phyloP scores from a whole-genome alignment of 768 basidiomycete genomes.

The Suillus bovinus region DNA sequence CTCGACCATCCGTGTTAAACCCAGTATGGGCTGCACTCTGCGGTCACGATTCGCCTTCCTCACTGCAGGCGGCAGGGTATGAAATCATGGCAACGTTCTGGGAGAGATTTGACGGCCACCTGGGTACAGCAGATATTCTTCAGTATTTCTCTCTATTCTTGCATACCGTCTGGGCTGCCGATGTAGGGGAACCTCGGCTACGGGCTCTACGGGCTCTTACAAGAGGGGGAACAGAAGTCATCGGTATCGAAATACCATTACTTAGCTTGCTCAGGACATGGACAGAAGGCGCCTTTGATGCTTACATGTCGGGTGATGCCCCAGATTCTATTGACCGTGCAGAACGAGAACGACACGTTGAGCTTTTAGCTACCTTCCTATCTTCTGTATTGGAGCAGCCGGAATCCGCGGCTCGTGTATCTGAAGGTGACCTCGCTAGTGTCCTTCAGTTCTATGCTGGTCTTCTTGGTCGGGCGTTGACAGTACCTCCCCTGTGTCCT shows the following conservation, averaged over 20 bases:
- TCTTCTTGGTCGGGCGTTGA: constrained; percentile 56
- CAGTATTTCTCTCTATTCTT: constrained; percentile 67
- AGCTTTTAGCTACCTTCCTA: constrained; percentile 60
- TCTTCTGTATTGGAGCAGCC: constrained; percentile 47
- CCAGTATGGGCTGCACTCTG: constrained; percentile 67
- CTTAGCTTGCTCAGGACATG: constrained; percentile 60
- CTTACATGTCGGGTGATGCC: constrained; percentile 36
- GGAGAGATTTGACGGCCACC: constrained; percentile 52
- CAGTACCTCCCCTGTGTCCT: constrained; percentile 26
- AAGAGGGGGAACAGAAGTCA: constrained; percentile 55
- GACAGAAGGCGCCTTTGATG: constrained; percentile 67
- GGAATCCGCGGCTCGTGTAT: constrained; percentile 59
- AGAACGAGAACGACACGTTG: constrained; percentile 67
- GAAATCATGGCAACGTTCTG: constrained; percentile 73
- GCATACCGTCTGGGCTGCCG: constrained; percentile 54
- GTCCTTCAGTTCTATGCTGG: constrained; percentile 61
- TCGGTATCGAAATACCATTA: constrained; percentile 63
- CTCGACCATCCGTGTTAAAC: constrained; percentile 51
- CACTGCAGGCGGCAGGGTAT: constrained; percentile 66
- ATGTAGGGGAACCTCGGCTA: constrained; percentile 70
- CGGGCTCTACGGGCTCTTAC: constrained; percentile 69
- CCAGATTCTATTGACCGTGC: constrained; percentile 42
- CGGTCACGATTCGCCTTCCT: constrained; percentile 47
- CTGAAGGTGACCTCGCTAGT: constrained; percentile 56
- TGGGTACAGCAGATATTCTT: constrained; percentile 58